Evolutionary conservation across 2,329 filamentous ascomycete genomes (phyloP).

Genomic region (Alternaria sp.): DNA sequence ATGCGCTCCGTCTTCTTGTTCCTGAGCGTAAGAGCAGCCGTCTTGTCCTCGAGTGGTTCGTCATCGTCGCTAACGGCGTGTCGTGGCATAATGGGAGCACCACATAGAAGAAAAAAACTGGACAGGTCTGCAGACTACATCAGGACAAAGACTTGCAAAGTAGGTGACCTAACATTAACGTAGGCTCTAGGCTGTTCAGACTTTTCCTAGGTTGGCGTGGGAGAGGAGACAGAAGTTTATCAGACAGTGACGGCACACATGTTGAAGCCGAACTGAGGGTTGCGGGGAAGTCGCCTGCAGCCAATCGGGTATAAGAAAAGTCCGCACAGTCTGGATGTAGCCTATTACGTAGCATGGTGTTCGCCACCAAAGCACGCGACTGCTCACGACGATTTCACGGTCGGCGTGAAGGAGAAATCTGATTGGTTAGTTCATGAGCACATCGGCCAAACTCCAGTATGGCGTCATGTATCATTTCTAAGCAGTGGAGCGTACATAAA

Average conservation of each 20-base stretch:
- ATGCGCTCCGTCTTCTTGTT: slow-evolving; percentile 63
- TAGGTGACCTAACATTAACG: too few relatives aligned
- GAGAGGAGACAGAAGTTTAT: neutral
- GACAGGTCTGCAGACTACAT: too few relatives aligned
- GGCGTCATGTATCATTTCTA: slow-evolving; percentile 36
- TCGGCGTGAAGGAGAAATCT: neutral
- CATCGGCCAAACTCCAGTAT: slow-evolving; percentile 17
- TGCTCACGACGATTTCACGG: neutral
- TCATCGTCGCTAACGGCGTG: slow-evolving; percentile 36
- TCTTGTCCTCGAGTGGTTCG: slow-evolving; percentile 59
- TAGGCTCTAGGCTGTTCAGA: too few relatives aligned
- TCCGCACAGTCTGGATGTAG: slow-evolving; percentile 3
- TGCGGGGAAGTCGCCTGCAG: slow-evolving; percentile 7
- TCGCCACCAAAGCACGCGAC: slow-evolving; percentile 9
- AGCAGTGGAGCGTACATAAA: slow-evolving; percentile 26
- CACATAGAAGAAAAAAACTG: too few relatives aligned
- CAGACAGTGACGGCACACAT: slow-evolving; percentile 9
- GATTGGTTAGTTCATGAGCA: slow-evolving; percentile 25
- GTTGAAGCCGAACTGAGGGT: neutral
- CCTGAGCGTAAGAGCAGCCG: slow-evolving; percentile 55
- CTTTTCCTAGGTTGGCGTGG: too few relatives aligned
- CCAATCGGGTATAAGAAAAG: slow-evolving; percentile 13
- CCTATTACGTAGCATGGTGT: slow-evolving; percentile 1
- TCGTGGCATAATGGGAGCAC: slow-evolving; percentile 27
- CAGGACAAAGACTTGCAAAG: too few relatives aligned